These are phyloP conservation scores for Cymbopogon citratus DNA, from an alignment of 176 grass and related monocot species.

Conservation along the genomic window DNA sequence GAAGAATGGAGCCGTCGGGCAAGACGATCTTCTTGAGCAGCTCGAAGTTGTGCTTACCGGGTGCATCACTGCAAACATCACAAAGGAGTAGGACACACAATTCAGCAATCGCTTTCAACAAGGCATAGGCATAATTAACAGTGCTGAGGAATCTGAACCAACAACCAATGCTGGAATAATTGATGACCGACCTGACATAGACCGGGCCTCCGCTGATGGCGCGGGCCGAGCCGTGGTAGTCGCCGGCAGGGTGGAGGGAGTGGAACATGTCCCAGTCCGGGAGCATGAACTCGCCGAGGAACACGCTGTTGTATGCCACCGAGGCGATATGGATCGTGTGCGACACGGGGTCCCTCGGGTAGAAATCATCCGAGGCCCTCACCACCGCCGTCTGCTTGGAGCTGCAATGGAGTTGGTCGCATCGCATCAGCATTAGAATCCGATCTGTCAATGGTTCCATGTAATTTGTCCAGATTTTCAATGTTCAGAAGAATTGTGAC, in stretches of 20 bases:
- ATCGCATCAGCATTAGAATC: background rate
- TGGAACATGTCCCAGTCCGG: constrained; percentile 99
- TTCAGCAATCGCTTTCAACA: background rate
- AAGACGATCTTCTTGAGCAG: constrained; percentile 84
- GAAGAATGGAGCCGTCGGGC: constrained; percentile 81
- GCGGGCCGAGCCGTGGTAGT: constrained; percentile 85
- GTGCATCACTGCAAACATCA: constrained; percentile 59
- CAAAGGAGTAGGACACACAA: constrained; percentile 4
- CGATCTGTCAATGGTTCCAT: background rate
- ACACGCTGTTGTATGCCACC: constrained; percentile 91
- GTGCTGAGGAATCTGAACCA: background rate
- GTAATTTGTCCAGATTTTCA: background rate
- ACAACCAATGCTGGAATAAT: background rate
- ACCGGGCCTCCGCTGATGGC: constrained; percentile 89
- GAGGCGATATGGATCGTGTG: constrained; percentile 95
- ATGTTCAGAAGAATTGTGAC: background rate
- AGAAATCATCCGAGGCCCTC: constrained; percentile 94
- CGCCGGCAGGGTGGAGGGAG: constrained; percentile 73
- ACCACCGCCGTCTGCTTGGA: constrained; percentile 93
- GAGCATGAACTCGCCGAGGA: constrained; percentile 96
- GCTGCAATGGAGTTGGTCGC: constrained; percentile 9
- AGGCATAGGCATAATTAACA: background rate
- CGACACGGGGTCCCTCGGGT: constrained; percentile 67
- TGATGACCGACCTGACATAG: constrained; percentile 60
- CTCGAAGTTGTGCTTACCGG: constrained; percentile 89